Evolutionary conservation across 345 rosid genomes (phyloP), one percentile per base, ranked within the genome.

Genomic region (Eucalyptus cloeziana): DNA sequence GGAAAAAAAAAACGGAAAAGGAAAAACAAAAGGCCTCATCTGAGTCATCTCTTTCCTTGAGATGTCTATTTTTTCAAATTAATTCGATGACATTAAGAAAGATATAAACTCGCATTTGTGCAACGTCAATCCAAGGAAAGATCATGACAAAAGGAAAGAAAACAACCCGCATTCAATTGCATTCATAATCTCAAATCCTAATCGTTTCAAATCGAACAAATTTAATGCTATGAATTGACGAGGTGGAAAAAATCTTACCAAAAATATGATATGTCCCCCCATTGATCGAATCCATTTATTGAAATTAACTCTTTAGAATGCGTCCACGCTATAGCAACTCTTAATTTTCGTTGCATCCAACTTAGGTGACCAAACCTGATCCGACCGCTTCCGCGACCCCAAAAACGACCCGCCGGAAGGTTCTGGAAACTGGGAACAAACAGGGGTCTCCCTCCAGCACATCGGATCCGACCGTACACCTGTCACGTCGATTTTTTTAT

Each of bases 101-200:
- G 45, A 19, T 2, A 5, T 71, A 21, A 37, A 3, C 83, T 19
- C 0, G 8, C 45, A 21, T 5, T 19, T 37, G 27, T 3, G 2
- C 14, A 13, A 37, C 13, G 0, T 1, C 2, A 2, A 37, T 37
- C 81, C 14, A 10, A 13, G 14, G 5, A 10, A 37, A 71, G 27
- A 0, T 4, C 1, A 2, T 9, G 24, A 9, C 6, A 8, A 69
- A 69, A 5, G 81, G 8, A 71, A 71, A 71, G 8, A 19, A 37
- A 19, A 40, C 13, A 10, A 76, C 8, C 13, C 4, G 7, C 4
- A 71, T 37, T 5, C 25, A 0, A 71, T 10, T 2, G 13, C 45
- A 37, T 37, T 22, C 40, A 10, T 25, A 37, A 71, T 19, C 27
- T 21, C 15, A 37, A 21, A 37, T 71, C 14, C 27, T 19, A 24